Base-by-base conservation (phyloP, 106 monocot genomes). In the Dendrobium catenatum region DNA sequence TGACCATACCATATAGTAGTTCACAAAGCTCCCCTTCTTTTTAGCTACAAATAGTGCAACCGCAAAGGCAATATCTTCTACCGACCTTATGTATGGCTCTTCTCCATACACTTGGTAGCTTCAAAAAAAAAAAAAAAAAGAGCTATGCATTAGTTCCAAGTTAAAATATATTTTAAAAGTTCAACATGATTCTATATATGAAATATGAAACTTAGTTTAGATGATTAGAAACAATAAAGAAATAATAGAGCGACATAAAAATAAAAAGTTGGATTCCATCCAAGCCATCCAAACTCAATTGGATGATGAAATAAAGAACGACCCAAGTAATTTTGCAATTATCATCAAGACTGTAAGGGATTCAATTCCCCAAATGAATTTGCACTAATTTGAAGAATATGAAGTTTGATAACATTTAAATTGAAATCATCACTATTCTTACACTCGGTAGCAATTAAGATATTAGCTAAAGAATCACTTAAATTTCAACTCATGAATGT, bases 1-100 rank as follows among this genome's bases (percentile, higher is more conserved):
- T 77, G 24, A 79, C 5, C 61, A 76, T 85, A 99, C 99, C 99
- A 99, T 99, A 82, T 95, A 99, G 55, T 99, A 99, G 77, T 95
- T 99, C 75, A 93, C 90, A 84, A 91, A 93, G 72, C 93, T 99
- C 84, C 99, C 99, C 15, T 84, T 83, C 80, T 90, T 99, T 78
- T 84, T 88, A 15, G 82, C 86, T 56, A 99, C 78, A 48, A 93
- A 99, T 5, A 89, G 61, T 55, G 99, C 93, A 66, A 86, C 87
- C 73, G 84, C 73, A 81, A 88, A 99, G 31, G 98, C 98, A 78
- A 99, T 88, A 42, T 95, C 95, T 85, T 99, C 85, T 56, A 86
- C 85, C 44, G 91, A 72, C 43, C 98, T 93, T 33, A 80, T 40
- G 42, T 77, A 79, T 70, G 85, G 85, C 73, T 95, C 91, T 19